Evolutionary conservation across 2,329 filamentous ascomycete genomes (phyloP).

Genomic region (Acephala macrosclerotiorum): DNA sequence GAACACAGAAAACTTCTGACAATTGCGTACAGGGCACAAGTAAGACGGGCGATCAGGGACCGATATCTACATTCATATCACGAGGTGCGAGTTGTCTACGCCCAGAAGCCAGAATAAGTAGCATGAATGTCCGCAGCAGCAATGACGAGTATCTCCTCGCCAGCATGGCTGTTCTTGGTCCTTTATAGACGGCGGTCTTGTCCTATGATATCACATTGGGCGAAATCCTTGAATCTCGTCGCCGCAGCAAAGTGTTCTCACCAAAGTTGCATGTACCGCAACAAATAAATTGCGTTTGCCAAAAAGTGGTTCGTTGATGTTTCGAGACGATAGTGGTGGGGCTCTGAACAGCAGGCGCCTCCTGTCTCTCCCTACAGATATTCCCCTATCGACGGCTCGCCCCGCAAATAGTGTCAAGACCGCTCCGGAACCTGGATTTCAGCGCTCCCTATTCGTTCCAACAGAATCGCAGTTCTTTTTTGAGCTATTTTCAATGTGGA

Average conservation of each 20-base stretch:
- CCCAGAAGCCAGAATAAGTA: conserved; percentile 30
- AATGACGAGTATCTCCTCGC: not conserved
- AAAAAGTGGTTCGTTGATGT: not conserved
- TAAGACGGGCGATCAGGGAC: conserved; percentile 30
- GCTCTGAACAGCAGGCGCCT: not conserved
- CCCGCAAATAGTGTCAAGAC: conserved; percentile 4
- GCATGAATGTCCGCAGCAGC: conserved; percentile 9
- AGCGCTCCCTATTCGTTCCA: conserved; percentile 4
- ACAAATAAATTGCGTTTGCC: not conserved
- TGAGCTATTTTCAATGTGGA: not conserved
- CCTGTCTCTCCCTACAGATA: not conserved
- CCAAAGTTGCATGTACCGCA: conserved; percentile 1
- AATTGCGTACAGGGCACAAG: conserved; percentile 29
- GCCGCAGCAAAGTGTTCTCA: not conserved
- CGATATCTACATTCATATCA: conserved; percentile 35
- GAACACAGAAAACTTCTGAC: conserved; percentile 14
- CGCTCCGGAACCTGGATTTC: not conserved
- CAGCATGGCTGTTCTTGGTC: not conserved
- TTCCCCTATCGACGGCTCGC: not conserved
- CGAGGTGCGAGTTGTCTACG: conserved; percentile 34
- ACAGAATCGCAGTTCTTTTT: not conserved
- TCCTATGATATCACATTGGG: not conserved
- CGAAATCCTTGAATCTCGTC: not conserved
- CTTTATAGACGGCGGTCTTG: conserved; percentile 2
- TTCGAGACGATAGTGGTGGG: not conserved